phyloP scores from a whole-genome alignment of 1,284 basidiomycete species.

The Melampsora americana region DNA sequence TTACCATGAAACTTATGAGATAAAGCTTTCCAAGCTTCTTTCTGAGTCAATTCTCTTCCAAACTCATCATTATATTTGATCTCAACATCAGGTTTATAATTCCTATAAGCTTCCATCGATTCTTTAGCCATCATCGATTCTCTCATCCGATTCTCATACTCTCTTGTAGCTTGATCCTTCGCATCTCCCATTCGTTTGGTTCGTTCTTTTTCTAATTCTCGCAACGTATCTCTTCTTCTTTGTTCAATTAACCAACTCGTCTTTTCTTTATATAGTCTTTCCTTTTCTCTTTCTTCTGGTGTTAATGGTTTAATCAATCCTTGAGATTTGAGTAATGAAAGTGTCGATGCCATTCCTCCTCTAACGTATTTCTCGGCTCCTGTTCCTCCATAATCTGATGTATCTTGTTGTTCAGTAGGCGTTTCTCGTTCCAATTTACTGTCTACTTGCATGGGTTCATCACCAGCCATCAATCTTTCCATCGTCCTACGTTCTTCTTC shows the following conservation, averaged over 20 bases:
- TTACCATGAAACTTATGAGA: conserved; percentile 44
- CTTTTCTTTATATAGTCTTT: conserved; percentile 74
- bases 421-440: conserved; percentile 7
- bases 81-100: conserved; percentile 95
- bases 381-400: conserved; percentile 25
- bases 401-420: conserved; percentile 9
- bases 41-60: conserved; percentile 79
- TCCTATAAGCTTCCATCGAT: conserved; percentile 76
- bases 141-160: conserved; percentile 85
- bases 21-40: conserved; percentile 64
- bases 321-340: conserved; percentile 83
- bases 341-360: conserved; percentile 72
- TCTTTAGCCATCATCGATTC: conserved; percentile 87
- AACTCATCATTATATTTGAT: conserved; percentile 96
- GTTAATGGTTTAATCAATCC: conserved; percentile 72
- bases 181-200: conserved; percentile 44
- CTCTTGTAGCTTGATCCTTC: conserved; percentile 87
- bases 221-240: conserved; percentile 68
- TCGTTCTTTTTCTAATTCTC: conserved; percentile 70
- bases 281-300: conserved; percentile 71
- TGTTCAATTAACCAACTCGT: conserved; percentile 88
- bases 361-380: conserved; percentile 32
- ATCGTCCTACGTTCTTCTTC: conserved; percentile 30
- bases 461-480: conserved; percentile 42
- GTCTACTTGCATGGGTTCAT: not conserved